Base-by-base conservation (phyloP, 306 rosid genomes). In the Quercus robur region DNA sequence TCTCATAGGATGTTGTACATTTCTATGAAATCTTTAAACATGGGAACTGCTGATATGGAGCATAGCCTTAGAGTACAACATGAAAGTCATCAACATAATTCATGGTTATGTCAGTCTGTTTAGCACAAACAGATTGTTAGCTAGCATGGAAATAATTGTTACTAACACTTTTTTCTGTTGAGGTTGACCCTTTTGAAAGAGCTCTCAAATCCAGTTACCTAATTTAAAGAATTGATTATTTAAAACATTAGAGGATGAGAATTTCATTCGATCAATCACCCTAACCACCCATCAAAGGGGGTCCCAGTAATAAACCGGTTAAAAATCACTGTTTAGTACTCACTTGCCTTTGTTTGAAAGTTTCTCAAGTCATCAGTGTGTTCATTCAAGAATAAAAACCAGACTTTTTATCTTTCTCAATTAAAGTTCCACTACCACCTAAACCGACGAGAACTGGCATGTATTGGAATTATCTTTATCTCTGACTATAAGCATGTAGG, bases 381-480 rank as follows among this genome's bases (percentile, higher is more conserved):
- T 69, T 59, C 83, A 74, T 68, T 52, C 75, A 57, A 15, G 18
- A 69, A 18, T 55, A 59, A 6, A 13, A 73, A 74, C 77, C 63
- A 79, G 63, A 19, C 54, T n/a, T 19, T 64, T 64, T 64, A 14
- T 68, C 52, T 68, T 3, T 35, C 72, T 33, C 26, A 33, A 67
- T 33, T 18, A 33, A 67, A 12, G 51, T 33, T 67, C 72, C 72
- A 5, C 46, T 18, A 7, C 12, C 21, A 30, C 21, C 70, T 31
- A 67, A 67, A 31, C 11, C 23, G 21, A 26, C 28, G 62, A 84
- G 64, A 66, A 44, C 19, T 30, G 54, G 25, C n/a, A 52, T 11
- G 21, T 78, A 30, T n/a, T 12, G 70, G 69, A 74, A 56, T 74
- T 66, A 78, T 41, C 70, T 49, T 67, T 74, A 44, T 20, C 15